A percentile compares a stretch with the other conserved stretches of the same genome.
Conservation (phyloP, 1,284 basidiomycete genomes). For the Moesziomyces sp. region DNA sequence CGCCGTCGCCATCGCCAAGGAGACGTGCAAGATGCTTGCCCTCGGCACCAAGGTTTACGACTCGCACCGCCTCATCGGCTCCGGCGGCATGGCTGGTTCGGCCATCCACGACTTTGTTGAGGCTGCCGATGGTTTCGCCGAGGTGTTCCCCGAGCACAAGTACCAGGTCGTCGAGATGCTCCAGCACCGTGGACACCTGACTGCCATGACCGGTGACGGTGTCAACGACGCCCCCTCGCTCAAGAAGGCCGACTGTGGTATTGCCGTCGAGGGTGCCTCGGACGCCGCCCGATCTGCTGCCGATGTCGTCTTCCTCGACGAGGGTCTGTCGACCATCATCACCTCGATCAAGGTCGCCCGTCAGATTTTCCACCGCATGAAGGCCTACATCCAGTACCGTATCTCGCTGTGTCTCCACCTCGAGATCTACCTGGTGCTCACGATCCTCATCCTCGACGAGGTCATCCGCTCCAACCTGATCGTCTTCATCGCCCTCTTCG, state of each 20-base stretch:
- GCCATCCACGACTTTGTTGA: slow-evolving; percentile 73
- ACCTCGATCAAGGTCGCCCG: slow-evolving; percentile 74
- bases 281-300: slow-evolving; percentile 72
- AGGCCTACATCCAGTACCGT: slow-evolving; percentile 71
- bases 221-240: slow-evolving; percentile 71
- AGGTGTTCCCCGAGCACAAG: slow-evolving; percentile 74
- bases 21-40: slow-evolving; percentile 72
- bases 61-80: slow-evolving; percentile 72
- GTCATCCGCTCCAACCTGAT: slow-evolving; percentile 73
- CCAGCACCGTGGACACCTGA: slow-evolving; percentile 73
- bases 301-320: slow-evolving; percentile 73
- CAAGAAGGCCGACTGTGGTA: slow-evolving; percentile 71
- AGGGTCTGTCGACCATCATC: slow-evolving; percentile 71
- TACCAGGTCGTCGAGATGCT: slow-evolving; percentile 73
- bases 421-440: slow-evolving; percentile 72
- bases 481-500: slow-evolving; percentile 74
- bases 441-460: slow-evolving; percentile 73
- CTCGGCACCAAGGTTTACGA: slow-evolving; percentile 73
- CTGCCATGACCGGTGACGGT: slow-evolving; percentile 71
- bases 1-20: slow-evolving; percentile 74
- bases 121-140: slow-evolving; percentile 74
- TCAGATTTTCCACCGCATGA: slow-evolving; percentile 75
- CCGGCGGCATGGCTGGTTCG: slow-evolving; percentile 72
- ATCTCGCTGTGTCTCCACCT: slow-evolving; percentile 72
- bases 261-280: slow-evolving; percentile 72